Conservation (phyloP, 2,329 filamentous ascomycete genomes). For the Chrysoporthe deuterocubensis region DNA sequence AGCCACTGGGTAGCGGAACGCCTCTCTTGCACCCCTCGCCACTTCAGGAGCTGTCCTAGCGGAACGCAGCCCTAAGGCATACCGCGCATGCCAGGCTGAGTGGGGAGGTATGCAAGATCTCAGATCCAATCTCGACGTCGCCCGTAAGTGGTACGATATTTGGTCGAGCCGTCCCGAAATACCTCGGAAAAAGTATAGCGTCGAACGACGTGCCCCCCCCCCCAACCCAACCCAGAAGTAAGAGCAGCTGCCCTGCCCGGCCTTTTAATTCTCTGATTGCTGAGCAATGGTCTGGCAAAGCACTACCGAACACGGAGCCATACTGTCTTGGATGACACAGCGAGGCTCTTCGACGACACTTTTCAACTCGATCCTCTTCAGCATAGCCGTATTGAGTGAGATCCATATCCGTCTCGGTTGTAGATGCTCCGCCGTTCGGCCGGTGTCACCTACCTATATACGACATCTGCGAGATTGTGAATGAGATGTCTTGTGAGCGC, state of each 20-base stretch:
- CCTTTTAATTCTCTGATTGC: not conserved
- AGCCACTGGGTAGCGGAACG: conserved; percentile 22
- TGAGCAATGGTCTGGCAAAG: not conserved
- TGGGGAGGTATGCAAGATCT: not conserved
- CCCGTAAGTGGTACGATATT: conserved; percentile 4
- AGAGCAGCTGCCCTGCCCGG: not conserved
- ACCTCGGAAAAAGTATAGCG: conserved; percentile 4
- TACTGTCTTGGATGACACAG: not conserved
- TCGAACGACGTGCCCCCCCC: not conserved
- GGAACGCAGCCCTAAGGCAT: not conserved
- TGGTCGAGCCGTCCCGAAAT: conserved; percentile 13
- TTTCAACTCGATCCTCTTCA: not conserved
- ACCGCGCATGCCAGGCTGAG: not conserved
- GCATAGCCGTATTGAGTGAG: not conserved
- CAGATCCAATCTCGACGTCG: conserved; percentile 6
- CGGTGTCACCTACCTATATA: conserved; percentile 3
- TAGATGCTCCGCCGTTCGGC: not conserved
- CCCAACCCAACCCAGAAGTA: not conserved
- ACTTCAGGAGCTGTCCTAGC: conserved; percentile 9
- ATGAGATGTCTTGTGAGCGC: conserved; percentile 7
- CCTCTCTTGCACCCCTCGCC: conserved; percentile 12
- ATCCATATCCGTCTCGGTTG: not conserved
- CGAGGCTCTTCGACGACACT: not conserved
- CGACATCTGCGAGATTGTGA: not conserved
- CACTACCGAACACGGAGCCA: not conserved